phyloP scores from a whole-genome alignment of 2,329 filamentous ascomycete species.

The Fusarium transvaalense region DNA sequence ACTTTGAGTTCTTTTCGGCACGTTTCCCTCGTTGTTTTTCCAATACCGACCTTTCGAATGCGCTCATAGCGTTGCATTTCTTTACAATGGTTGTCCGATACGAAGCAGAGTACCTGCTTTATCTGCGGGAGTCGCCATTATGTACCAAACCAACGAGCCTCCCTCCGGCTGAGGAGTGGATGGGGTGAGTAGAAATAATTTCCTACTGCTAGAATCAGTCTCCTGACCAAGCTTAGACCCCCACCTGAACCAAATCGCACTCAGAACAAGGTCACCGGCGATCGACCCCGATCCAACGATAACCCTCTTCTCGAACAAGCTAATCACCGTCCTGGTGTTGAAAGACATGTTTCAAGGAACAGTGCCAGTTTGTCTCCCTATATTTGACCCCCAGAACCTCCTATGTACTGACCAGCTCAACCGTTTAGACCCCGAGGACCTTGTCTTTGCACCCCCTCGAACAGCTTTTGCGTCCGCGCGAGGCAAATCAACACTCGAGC shows the following conservation, averaged over 20 bases:
- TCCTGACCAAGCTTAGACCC: constrained; percentile 53
- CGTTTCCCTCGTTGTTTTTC: constrained; percentile 13
- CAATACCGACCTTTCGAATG: constrained; percentile 52
- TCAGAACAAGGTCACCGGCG: constrained; percentile 59
- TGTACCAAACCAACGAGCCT: constrained; percentile 83
- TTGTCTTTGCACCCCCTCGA: constrained; percentile 86
- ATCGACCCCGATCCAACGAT: constrained; percentile 61
- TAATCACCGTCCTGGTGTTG: constrained; percentile 64
- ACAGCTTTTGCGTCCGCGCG: constrained; percentile 85
- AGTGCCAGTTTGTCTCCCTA: constrained; percentile 63
- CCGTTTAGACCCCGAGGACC: constrained; percentile 76
- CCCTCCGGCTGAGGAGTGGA: constrained; percentile 92
- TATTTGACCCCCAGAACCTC: background rate
- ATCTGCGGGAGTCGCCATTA: constrained; percentile 83
- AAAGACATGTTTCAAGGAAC: constrained; percentile 68
- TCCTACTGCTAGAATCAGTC: constrained; percentile 27
- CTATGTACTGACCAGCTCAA: constrained; percentile 30
- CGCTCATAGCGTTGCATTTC: constrained; percentile 51
- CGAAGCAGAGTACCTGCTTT: constrained; percentile 79
- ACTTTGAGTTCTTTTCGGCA: background rate
- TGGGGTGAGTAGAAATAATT: constrained; percentile 75
- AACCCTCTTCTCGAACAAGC: constrained; percentile 61
- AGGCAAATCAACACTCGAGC: constrained; percentile 63
- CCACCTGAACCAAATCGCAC: constrained; percentile 61
- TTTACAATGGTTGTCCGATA: constrained; percentile 73